Evolutionary conservation across 176 grass and related monocot species (phyloP), one percentile per base, ranked within the genome.

Genomic region (Raddia guianensis): DNA sequence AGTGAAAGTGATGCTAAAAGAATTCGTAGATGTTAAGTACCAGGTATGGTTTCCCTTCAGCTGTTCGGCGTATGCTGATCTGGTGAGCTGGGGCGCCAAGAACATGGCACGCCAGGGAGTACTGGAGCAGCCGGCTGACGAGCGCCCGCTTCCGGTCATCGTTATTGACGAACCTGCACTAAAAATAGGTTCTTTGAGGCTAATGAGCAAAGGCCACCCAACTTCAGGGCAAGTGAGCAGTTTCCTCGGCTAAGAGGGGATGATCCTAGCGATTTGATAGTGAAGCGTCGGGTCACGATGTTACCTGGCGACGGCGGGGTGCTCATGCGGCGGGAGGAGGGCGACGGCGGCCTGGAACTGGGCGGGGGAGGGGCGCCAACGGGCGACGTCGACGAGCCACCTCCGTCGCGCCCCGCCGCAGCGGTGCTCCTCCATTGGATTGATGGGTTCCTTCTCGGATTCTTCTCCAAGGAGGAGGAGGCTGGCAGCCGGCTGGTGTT

Each of bases 131-230:
- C n/a, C 88, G 77, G 9, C 92, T 94, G 66, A 98, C 49, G 67
- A 98, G 81, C 9, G 92, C 90, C 37, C 88, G 88, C 64, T 98
- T 98, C 78, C 83, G 91, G 75, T 98, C 95, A 3, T 92, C 90
- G 19, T 89, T 76, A 49, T 50, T 91, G 14, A 86, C 72, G 32
- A 95, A 93, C 72, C 95, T 98, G 84, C 86, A 49, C 19, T 20
- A 7, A 73, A 40, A 40, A 40, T 40, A 3, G 3, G 37, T 40
- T 40, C 37, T 40, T 40, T 40, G 37, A 40, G 14, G 13, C 15
- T 53, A 53, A 27, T 27, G 27, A 27, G 27, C 27, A 27, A 27
- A 27, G 27, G 27, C 27, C 27, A 27, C 27, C 27, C 27, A 27
- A 27, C 27, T 27, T 27, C 27, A 27, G 27, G 27, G 27, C 27